Conservation (phyloP, 192 early-diverging fungal genomes). For the Coemansia brasiliensis region DNA sequence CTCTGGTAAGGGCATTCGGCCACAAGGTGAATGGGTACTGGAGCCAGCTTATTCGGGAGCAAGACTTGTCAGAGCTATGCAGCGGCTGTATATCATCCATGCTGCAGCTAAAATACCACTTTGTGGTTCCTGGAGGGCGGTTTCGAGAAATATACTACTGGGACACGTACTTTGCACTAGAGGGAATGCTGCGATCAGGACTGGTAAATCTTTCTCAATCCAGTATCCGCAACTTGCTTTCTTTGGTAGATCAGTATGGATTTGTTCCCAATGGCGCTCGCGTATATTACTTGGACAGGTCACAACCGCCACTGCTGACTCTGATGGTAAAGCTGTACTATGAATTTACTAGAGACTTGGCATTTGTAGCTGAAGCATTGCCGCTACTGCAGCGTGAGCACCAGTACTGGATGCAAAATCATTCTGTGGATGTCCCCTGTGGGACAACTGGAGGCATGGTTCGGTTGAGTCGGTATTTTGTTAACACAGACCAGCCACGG, state of each 20-base stretch:
- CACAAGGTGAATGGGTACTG: slow-evolving; percentile 58
- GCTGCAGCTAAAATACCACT: slow-evolving; percentile 58
- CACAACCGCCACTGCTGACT: slow-evolving; percentile 70
- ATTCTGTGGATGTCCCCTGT: slow-evolving; percentile 42
- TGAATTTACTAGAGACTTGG: slow-evolving; percentile 53
- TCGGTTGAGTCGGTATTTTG: slow-evolving; percentile 58
- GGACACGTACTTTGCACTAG: slow-evolving; percentile 70
- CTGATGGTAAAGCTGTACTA: slow-evolving; percentile 69
- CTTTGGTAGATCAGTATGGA: slow-evolving; percentile 60
- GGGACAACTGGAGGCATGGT: neutral
- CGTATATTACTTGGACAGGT: slow-evolving; percentile 72
- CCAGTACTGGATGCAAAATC: slow-evolving; percentile 61
- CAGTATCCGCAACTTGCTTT: slow-evolving; percentile 64
- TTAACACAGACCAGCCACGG: slow-evolving; percentile 58
- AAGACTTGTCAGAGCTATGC: slow-evolving; percentile 57
- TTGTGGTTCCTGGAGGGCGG: slow-evolving; percentile 72
- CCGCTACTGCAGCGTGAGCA: slow-evolving; percentile 64
- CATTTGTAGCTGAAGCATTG: slow-evolving; percentile 51
- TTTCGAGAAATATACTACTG: slow-evolving; percentile 78
- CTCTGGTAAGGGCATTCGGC: slow-evolving; percentile 54
- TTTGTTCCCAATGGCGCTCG: slow-evolving; percentile 79
- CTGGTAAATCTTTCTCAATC: slow-evolving; percentile 49
- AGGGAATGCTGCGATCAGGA: slow-evolving; percentile 63
- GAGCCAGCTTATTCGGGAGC: slow-evolving; percentile 59
- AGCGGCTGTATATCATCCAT: slow-evolving; percentile 60